These are phyloP conservation scores for Ceratobasidium sp. DNA, from an alignment of 1,284 basidiomycete species.

Conservation along the genomic window DNA sequence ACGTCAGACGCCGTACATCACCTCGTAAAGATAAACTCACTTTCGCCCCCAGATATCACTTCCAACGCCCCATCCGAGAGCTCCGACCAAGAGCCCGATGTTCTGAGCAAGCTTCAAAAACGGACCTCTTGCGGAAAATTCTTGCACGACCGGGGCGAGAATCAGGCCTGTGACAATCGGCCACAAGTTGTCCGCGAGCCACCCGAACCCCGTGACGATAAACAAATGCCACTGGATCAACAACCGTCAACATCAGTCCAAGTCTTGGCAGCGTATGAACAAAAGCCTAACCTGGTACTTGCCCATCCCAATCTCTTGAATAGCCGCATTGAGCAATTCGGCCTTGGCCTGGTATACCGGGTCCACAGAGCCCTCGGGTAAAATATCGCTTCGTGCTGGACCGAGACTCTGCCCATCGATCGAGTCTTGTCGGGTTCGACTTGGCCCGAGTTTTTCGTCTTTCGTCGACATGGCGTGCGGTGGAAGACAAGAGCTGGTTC, in stretches of 20 bases:
- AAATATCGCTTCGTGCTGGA: slow-evolving; percentile 50
- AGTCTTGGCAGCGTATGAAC: slow-evolving; percentile 6
- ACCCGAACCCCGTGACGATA: slow-evolving; percentile 68
- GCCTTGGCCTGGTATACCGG: slow-evolving; percentile 71
- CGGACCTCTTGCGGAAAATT: slow-evolving; percentile 62
- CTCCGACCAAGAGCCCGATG: slow-evolving; percentile 69
- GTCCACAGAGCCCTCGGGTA: slow-evolving; percentile 60
- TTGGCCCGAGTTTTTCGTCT: neutral
- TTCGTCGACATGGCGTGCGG: neutral
- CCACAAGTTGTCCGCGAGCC: slow-evolving; percentile 74
- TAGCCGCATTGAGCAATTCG: slow-evolving; percentile 65
- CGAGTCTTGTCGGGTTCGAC: too few species aligned
- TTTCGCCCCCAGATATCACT: slow-evolving; percentile 68
- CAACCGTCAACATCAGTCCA: neutral
- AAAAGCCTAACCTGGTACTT: slow-evolving; percentile 63
- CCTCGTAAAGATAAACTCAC: slow-evolving; percentile 47
- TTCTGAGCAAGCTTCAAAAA: slow-evolving; percentile 64
- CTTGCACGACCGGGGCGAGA: slow-evolving; percentile 50
- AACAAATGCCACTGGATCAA: slow-evolving; percentile 60
- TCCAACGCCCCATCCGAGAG: slow-evolving; percentile 67
- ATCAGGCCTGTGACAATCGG: slow-evolving; percentile 54
- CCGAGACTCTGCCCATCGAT: neutral
- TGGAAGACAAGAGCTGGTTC: neutral
- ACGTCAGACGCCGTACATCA: neutral
- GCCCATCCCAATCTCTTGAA: slow-evolving; percentile 77